Percentiles rank a stretch among this genome's conserved stretches.
Evolutionary conservation across 2,329 filamentous ascomycete genomes (phyloP).

Genomic region (Exophiala dermatitidis): DNA sequence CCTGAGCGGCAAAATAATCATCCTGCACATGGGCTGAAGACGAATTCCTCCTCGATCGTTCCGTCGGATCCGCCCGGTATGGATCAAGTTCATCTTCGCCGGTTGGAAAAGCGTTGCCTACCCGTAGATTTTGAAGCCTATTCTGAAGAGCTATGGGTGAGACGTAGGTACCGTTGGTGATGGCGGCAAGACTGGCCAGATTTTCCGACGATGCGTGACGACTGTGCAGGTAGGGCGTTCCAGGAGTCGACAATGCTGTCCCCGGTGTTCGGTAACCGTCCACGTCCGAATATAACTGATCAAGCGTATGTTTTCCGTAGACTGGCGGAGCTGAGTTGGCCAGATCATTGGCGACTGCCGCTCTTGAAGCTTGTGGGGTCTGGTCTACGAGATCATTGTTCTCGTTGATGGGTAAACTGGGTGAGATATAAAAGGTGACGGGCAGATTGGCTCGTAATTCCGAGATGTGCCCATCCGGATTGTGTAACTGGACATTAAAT

Average conservation of each 20-base stretch:
- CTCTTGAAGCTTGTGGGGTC: slow-evolving; percentile 44
- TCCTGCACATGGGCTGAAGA: slow-evolving; percentile 3
- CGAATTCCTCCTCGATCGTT: slow-evolving; percentile 18
- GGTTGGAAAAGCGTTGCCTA: slow-evolving; percentile 22
- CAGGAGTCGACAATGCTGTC: slow-evolving; percentile 57
- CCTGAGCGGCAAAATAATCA: slow-evolving; percentile 13
- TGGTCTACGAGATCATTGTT: slow-evolving; percentile 69
- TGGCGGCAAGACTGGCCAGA: slow-evolving; percentile 52
- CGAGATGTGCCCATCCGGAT: slow-evolving; percentile 89
- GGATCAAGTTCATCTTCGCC: slow-evolving; percentile 9
- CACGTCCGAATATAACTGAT: slow-evolving; percentile 83
- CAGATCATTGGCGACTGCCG: slow-evolving; percentile 49
- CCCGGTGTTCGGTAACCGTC: slow-evolving; percentile 80
- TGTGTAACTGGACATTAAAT: slow-evolving; percentile 81
- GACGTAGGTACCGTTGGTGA: slow-evolving; percentile 50
- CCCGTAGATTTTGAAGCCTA: slow-evolving; percentile 52
- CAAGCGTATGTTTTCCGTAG: slow-evolving; percentile 83
- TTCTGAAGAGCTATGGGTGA: slow-evolving; percentile 62
- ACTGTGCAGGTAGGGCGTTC: slow-evolving; percentile 66
- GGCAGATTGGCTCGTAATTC: slow-evolving; percentile 79
- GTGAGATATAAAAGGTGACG: slow-evolving; percentile 90
- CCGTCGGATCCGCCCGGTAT: neutral
- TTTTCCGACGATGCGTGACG: slow-evolving; percentile 77
- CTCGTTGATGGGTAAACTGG: slow-evolving; percentile 81
- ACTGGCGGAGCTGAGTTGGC: slow-evolving; percentile 73